Percentiles rank a stretch among this genome's conserved stretches.
Conservation (phyloP, 371 early-diverging fungal species). For the Phascolomyces articulosus region DNA sequence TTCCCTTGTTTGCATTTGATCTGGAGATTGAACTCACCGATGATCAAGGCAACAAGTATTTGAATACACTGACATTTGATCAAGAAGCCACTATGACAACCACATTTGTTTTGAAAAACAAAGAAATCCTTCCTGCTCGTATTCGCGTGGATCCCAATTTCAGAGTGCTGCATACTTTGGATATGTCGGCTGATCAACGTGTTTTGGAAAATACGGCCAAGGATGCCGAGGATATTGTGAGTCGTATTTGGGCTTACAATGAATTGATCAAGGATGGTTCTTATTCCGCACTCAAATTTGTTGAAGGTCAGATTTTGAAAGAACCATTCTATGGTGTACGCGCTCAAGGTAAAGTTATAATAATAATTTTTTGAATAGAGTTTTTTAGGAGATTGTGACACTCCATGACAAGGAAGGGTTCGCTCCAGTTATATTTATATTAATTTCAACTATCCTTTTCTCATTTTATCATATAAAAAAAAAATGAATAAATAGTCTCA, state of each 20-base stretch:
- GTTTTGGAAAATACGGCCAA: conserved; percentile 48
- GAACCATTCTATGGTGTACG: conserved; percentile 60
- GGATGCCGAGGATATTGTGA: conserved; percentile 25
- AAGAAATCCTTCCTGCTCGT: conserved; percentile 26
- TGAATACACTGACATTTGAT: conserved; percentile 31
- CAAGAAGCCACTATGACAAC: conserved; percentile 20
- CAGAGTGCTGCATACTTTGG: conserved; percentile 44
- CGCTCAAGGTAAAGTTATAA: conserved; percentile 29
- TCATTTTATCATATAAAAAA: not conserved
- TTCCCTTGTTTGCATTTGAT: conserved; percentile 54
- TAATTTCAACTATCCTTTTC: too few relatives aligned
- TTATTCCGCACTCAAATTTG: conserved; percentile 42
- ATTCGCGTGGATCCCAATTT: conserved; percentile 58
- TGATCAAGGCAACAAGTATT: conserved; percentile 26
- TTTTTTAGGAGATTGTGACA: too few relatives aligned
- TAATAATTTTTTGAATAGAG: too few relatives aligned
- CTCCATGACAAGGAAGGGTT: too few relatives aligned
- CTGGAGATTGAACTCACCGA: conserved; percentile 53
- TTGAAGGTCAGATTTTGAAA: conserved; percentile 23
- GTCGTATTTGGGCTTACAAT: conserved; percentile 48
- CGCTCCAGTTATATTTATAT: too few relatives aligned
- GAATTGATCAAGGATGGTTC: conserved; percentile 47
- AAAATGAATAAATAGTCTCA: conserved; percentile 26
- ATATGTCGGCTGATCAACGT: conserved; percentile 50
- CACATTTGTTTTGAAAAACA: conserved; percentile 17